Conservation (phyloP, 768 basidiomycete genomes). For the Calocera cornea region DNA sequence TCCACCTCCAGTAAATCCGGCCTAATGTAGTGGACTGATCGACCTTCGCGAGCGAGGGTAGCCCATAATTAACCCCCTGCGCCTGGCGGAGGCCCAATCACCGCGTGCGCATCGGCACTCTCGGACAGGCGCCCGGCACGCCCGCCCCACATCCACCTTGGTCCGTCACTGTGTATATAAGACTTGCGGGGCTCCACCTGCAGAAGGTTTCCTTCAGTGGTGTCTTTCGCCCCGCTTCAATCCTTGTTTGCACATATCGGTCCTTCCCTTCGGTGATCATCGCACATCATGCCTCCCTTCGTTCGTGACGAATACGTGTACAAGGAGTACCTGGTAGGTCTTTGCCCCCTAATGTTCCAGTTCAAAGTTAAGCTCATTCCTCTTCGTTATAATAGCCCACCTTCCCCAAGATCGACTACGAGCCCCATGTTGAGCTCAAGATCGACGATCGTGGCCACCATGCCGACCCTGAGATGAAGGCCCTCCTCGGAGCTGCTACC, state of each 20-base stretch:
- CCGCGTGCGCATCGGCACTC: background rate
- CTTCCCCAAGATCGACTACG: conserved; percentile 3
- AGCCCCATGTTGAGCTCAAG: conserved; percentile 5
- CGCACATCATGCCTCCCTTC: background rate
- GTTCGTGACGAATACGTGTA: background rate
- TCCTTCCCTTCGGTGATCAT: background rate
- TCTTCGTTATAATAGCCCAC: background rate
- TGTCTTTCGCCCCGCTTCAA: background rate
- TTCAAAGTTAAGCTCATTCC: background rate
- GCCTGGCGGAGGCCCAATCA: background rate
- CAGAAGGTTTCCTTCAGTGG: background rate
- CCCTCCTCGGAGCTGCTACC: background rate
- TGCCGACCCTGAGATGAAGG: conserved; percentile 1
- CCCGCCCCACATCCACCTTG: background rate
- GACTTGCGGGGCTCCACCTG: background rate
- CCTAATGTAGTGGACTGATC: background rate
- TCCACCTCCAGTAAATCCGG: background rate
- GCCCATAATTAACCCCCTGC: background rate
- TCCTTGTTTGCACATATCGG: background rate
- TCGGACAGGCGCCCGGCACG: background rate
- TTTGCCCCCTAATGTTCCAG: background rate
- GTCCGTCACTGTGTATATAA: background rate
- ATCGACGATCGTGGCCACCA: background rate
- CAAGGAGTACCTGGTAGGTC: background rate
- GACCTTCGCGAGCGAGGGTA: background rate